A percentile compares a stretch with the other conserved stretches of the same genome.
These are phyloP conservation scores for Candida sanyaensis DNA, from an alignment of 1,139 yeast genomes.

Conservation along the genomic window DNA sequence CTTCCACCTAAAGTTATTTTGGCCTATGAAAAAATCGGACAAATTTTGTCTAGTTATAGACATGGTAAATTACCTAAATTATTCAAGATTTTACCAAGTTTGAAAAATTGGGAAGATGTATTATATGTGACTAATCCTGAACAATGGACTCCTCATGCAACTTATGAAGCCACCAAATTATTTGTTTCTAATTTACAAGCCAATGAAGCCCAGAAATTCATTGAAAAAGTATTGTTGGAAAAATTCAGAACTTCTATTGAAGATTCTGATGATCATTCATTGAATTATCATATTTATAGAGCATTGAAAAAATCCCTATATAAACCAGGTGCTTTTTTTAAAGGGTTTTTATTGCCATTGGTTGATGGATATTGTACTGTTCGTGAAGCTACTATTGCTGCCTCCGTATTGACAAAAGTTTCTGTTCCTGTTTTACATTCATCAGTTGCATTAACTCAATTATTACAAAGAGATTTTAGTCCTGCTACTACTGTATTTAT, in stretches of 20 bases:
- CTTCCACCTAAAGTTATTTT: slow-evolving; percentile 95
- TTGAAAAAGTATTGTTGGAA: slow-evolving; percentile 73
- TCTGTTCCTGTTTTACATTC: slow-evolving; percentile 96
- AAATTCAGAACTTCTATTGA: slow-evolving; percentile 84
- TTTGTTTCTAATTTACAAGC: slow-evolving; percentile 90
- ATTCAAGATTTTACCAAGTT: slow-evolving; percentile 90
- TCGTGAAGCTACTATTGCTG: slow-evolving; percentile 94
- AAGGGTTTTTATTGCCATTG: slow-evolving; percentile 90
- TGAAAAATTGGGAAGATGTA: slow-evolving; percentile 94
- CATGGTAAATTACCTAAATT: slow-evolving; percentile 95
- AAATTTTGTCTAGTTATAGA: slow-evolving; percentile 83
- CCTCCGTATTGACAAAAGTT: slow-evolving; percentile 84
- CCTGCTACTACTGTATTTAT: slow-evolving; percentile 93
- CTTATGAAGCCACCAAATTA: slow-evolving; percentile 90
- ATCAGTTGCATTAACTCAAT: slow-evolving; percentile 87
- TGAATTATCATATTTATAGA: slow-evolving; percentile 90
- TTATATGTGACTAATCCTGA: slow-evolving; percentile 90
- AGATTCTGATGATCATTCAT: slow-evolving; percentile 65
- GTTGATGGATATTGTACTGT: slow-evolving; percentile 83
- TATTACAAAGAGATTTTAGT: slow-evolving; percentile 78
- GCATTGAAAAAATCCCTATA: slow-evolving; percentile 89
- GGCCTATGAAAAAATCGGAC: slow-evolving; percentile 91
- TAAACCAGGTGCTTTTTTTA: slow-evolving; percentile 97
- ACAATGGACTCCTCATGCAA: slow-evolving; percentile 95
- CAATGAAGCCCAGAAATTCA: slow-evolving; percentile 83